Percentiles rank a stretch among this genome's conserved stretches.
These are phyloP conservation scores for Leptosphaerulina australis DNA, from an alignment of 2,329 filamentous ascomycete genomes.

Conservation along the genomic window DNA sequence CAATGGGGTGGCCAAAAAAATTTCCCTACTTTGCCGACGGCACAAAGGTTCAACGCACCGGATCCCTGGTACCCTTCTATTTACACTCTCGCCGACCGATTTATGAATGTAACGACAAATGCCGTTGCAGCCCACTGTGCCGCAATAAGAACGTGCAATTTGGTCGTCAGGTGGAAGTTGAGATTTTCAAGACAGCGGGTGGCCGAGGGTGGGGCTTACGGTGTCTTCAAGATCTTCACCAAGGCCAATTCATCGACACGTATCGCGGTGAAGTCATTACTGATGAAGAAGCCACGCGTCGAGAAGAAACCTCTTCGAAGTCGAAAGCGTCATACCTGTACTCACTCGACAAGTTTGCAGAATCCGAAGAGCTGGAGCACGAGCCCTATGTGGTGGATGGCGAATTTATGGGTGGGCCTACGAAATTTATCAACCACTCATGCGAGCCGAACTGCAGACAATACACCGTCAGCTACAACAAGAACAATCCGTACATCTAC, in stretches of 20 bases:
- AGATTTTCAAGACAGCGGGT: constrained; percentile 73
- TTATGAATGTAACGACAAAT: constrained; percentile 80
- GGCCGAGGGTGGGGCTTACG: constrained; percentile 81
- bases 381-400: constrained; percentile 62
- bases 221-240: constrained; percentile 66
- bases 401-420: constrained; percentile 77
- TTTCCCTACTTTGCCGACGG: constrained; percentile 66
- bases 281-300: constrained; percentile 64
- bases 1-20: constrained; percentile 51
- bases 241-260: constrained; percentile 79
- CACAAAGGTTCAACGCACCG: constrained; percentile 32
- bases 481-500: constrained; percentile 74
- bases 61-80: constrained; percentile 51
- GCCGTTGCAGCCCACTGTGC: constrained; percentile 68
- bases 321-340: constrained; percentile 82
- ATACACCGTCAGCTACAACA: constrained; percentile 79
- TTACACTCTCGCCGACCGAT: constrained; percentile 59
- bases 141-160: constrained; percentile 78
- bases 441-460: constrained; percentile 80
- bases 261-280: constrained; percentile 70
- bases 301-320: constrained; percentile 62
- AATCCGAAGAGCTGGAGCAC: constrained; percentile 59
- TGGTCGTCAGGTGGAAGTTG: constrained; percentile 71
- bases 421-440: constrained; percentile 82
- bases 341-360: constrained; percentile 78